Percentiles rank a stretch among this genome's conserved stretches.
Conservation (phyloP, 1,284 basidiomycete species). For the Ceratobasidium papillatum region DNA sequence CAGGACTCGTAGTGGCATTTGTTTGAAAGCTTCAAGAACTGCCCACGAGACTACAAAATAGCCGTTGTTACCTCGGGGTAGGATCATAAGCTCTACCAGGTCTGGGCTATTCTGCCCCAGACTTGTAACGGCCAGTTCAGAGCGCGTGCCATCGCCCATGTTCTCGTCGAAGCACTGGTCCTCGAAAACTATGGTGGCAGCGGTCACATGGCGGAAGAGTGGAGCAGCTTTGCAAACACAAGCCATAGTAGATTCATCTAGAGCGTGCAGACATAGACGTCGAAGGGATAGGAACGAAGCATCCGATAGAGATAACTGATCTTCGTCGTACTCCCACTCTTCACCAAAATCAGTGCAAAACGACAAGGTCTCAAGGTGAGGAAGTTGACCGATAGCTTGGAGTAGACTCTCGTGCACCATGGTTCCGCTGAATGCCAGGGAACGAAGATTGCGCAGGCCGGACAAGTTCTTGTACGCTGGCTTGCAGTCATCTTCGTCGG, state of each 20-base stretch:
- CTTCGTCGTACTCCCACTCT: neutral
- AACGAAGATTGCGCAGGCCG: neutral
- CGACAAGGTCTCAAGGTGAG: neutral
- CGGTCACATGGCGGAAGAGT: neutral
- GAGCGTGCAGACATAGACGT: neutral
- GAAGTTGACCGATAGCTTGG: neutral
- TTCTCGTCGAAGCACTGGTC: neutral
- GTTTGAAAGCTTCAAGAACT: neutral
- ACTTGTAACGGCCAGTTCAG: neutral
- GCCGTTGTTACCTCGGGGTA: neutral
- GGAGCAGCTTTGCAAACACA: neutral
- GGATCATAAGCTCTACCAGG: neutral
- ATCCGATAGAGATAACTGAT: neutral
- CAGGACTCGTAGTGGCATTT: neutral
- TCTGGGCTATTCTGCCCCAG: neutral
- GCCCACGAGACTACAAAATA: neutral
- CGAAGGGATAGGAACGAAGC: neutral
- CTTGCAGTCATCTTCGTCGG: neutral
- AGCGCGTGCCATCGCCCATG: neutral
- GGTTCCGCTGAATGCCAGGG: neutral
- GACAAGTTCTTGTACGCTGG: neutral
- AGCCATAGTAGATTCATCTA: neutral
- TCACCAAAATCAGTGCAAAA: neutral
- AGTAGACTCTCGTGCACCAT: neutral
- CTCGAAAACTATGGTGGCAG: neutral